Evolutionary conservation across 805 yeast species (phyloP).

Genomic region (Hanseniaspora guilliermondii): DNA sequence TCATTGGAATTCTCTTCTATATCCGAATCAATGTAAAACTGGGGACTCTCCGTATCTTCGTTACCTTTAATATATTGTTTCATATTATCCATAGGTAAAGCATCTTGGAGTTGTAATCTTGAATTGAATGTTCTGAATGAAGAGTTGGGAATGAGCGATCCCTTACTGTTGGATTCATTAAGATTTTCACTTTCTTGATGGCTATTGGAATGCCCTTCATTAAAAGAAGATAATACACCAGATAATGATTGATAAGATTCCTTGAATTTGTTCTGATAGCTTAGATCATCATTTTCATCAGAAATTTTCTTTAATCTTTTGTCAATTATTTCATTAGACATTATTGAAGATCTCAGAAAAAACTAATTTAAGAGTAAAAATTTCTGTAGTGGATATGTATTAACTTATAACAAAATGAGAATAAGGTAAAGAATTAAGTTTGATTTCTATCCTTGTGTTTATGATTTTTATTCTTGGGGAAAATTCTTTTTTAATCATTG

Average conservation of each 20-base stretch:
- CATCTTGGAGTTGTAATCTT: neutral
- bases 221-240: neutral
- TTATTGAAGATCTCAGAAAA: too few relatives aligned
- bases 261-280: neutral
- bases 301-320: neutral
- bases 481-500: too few relatives aligned
- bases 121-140: slow-evolving; percentile 9
- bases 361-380: neutral
- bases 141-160: neutral
- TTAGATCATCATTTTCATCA: neutral
- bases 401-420: too few relatives aligned
- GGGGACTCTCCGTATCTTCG: neutral
- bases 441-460: too few relatives aligned
- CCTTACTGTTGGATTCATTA: neutral
- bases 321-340: neutral
- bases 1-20: neutral
- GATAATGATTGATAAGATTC: neutral
- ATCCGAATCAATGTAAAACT: neutral
- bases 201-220: neutral
- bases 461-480: too few relatives aligned
- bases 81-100: neutral
- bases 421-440: too few relatives aligned
- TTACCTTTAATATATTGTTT: neutral
- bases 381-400: neutral
- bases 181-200: neutral